Evolutionary conservation across 2,329 filamentous ascomycete species (phyloP).

Genomic region (Knufia petricola): DNA sequence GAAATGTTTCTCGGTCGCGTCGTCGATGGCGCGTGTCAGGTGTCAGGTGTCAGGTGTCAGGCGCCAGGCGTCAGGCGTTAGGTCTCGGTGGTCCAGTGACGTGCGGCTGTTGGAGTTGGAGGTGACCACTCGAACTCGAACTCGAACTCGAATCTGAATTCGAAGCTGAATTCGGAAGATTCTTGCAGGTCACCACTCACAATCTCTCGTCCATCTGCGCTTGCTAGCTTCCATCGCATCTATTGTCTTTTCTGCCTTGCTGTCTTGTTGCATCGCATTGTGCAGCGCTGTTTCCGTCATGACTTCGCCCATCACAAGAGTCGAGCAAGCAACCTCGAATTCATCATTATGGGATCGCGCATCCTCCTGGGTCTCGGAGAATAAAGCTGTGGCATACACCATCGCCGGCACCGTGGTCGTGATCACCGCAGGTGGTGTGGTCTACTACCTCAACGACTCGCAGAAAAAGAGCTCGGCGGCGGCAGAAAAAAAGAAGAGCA

Average conservation of each 20-base stretch:
- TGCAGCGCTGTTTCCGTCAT: neutral
- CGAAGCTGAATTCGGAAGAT: neutral
- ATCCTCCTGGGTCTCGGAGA: slow-evolving; percentile 84
- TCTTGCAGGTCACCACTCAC: neutral
- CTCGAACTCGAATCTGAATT: too few species aligned
- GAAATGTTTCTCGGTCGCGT: too few species aligned
- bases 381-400: slow-evolving; percentile 92
- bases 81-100: too few species aligned
- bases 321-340: slow-evolving; percentile 29
- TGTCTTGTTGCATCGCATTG: too few species aligned
- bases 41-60: too few species aligned
- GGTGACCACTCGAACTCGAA: too few species aligned
- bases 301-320: neutral
- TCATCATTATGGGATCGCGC: slow-evolving; percentile 80
- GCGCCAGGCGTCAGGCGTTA: too few species aligned
- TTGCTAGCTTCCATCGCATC: neutral
- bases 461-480: slow-evolving; percentile 32
- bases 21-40: too few species aligned
- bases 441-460: slow-evolving; percentile 71
- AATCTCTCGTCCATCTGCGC: neutral
- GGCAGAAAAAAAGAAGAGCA: slow-evolving; percentile 57
- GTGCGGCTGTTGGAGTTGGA: too few species aligned
- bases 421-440: slow-evolving; percentile 78
- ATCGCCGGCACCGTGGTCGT: slow-evolving; percentile 90
- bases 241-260: neutral